Conservation (phyloP, 192 early-diverging fungal species). For the Rhizoclosmatium globosum region DNA sequence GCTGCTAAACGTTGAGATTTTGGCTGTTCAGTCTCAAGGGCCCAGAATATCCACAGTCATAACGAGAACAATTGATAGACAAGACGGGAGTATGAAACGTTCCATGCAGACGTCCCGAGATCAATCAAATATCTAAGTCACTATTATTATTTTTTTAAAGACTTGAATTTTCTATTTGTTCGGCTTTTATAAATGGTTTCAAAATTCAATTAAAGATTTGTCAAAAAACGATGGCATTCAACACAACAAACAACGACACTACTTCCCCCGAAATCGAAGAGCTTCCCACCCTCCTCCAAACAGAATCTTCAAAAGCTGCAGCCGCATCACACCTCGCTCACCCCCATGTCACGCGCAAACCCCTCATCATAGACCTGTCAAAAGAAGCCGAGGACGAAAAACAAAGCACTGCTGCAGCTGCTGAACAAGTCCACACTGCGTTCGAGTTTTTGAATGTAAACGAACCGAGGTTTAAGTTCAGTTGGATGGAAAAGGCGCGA, state of each 20-base stretch:
- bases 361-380: neutral
- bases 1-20: no score
- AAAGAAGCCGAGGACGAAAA: neutral
- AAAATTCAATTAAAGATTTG: neutral
- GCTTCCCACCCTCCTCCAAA: neutral
- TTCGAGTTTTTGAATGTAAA: conserved; percentile 1
- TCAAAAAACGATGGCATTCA: neutral
- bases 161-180: no score
- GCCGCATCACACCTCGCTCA: neutral
- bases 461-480: conserved; percentile 39
- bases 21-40: no score
- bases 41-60: no score
- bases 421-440: neutral
- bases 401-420: neutral
- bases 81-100: no score
- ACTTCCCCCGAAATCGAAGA: neutral
- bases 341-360: neutral
- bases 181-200: neutral
- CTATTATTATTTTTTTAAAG: no score
- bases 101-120: no score
- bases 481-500: conserved; percentile 37
- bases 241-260: neutral
- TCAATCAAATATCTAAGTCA: no score
- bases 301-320: neutral
- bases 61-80: no score